Conservation (phyloP, 257 asterid genomes). For the Ophiorrhiza pumila region DNA sequence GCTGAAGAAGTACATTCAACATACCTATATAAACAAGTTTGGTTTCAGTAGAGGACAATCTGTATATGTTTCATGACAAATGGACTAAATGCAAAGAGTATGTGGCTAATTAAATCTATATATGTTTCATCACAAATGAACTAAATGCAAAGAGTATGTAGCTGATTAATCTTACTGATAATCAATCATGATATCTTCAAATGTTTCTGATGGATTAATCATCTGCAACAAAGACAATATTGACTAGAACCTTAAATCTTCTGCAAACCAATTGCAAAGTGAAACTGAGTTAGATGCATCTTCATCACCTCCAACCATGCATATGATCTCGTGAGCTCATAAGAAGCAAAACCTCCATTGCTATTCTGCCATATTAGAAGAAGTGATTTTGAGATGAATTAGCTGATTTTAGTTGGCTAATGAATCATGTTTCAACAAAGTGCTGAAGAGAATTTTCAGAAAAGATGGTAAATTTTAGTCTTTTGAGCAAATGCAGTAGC, state of each 20-base stretch:
- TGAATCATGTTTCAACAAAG: background rate
- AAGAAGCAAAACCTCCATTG: slow-evolving; percentile 74
- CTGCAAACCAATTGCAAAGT: background rate
- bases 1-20: slow-evolving; percentile 72
- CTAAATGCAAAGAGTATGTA: background rate
- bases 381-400: background rate
- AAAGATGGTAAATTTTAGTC: background rate
- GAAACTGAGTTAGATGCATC: background rate
- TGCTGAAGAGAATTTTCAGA: background rate
- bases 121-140: no score
- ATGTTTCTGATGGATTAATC: slow-evolving; percentile 70
- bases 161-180: slow-evolving; percentile 53
- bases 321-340: slow-evolving; percentile 74
- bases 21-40: slow-evolving; percentile 34
- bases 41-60: background rate
- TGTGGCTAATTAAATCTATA: slow-evolving; percentile 4
- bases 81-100: background rate
- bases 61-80: no score
- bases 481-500: background rate
- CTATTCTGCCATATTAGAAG: slow-evolving; percentile 40
- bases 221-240: slow-evolving; percentile 33
- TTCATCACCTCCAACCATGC: slow-evolving; percentile 65
- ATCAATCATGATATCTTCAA: slow-evolving; percentile 67
- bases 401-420: background rate
- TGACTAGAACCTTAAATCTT: background rate